Evolutionary conservation across 2,329 filamentous ascomycete species (phyloP).

Genomic region (Calonectria honghensis): DNA sequence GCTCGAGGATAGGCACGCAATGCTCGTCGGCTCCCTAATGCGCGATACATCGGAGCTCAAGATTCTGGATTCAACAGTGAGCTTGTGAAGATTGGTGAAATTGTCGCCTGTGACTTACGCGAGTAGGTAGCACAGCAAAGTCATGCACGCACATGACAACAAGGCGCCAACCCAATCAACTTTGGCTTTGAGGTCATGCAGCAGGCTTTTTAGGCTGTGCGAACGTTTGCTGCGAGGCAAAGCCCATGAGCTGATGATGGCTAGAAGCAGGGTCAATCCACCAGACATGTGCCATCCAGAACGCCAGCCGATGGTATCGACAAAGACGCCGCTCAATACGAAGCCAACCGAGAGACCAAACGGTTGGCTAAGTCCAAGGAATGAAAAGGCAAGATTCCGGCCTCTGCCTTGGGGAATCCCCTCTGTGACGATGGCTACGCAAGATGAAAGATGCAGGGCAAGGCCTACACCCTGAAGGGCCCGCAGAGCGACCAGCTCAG

Average conservation of each 20-base stretch:
- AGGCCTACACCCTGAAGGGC: slow-evolving; percentile 60
- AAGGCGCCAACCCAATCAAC: slow-evolving; percentile 73
- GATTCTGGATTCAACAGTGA: slow-evolving; percentile 42
- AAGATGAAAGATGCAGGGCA: slow-evolving; percentile 58
- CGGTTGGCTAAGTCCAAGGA: slow-evolving; percentile 65
- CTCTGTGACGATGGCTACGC: slow-evolving; percentile 58
- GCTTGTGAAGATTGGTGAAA: background rate
- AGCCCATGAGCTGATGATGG: slow-evolving; percentile 58
- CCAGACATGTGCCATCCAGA: slow-evolving; percentile 64
- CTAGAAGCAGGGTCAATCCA: slow-evolving; percentile 58
- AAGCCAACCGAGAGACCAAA: slow-evolving; percentile 70
- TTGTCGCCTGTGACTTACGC: slow-evolving; percentile 60
- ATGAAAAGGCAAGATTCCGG: slow-evolving; percentile 64
- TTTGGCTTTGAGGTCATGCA: slow-evolving; percentile 56
- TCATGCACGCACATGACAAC: slow-evolving; percentile 66
- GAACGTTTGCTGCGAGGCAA: slow-evolving; percentile 54
- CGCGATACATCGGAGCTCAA: slow-evolving; percentile 60
- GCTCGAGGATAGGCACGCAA: slow-evolving; percentile 65
- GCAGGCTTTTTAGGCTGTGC: slow-evolving; percentile 50
- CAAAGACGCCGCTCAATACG: slow-evolving; percentile 67
- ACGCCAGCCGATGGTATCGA: slow-evolving; percentile 67
- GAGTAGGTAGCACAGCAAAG: slow-evolving; percentile 69
- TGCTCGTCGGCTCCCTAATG: slow-evolving; percentile 64
- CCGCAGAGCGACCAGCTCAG: slow-evolving; percentile 59
- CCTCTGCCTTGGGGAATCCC: slow-evolving; percentile 54